Percentiles rank a stretch among this genome's conserved stretches.
Evolutionary conservation across 2,329 filamentous ascomycete species (phyloP).

Genomic region (Byssochlamys sp.): DNA sequence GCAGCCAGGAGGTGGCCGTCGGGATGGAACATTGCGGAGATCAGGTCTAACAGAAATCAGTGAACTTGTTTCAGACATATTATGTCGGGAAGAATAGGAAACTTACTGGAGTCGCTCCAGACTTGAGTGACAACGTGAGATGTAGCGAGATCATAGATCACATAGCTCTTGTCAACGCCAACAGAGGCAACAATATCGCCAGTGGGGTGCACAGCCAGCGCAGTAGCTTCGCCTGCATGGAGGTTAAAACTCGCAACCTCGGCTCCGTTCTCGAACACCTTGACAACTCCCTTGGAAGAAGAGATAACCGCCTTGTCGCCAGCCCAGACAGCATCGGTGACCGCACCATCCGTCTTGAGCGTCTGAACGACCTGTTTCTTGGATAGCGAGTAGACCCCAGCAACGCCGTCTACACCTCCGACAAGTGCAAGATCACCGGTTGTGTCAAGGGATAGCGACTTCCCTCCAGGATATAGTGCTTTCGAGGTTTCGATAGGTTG

Average conservation of each 20-base stretch:
- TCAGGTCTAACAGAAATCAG: slow-evolving; percentile 49
- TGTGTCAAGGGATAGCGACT: slow-evolving; percentile 48
- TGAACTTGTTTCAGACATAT: background rate
- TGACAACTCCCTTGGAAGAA: slow-evolving; percentile 66
- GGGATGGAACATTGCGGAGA: slow-evolving; percentile 78
- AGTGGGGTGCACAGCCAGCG: slow-evolving; percentile 70
- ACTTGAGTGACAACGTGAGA: slow-evolving; percentile 65
- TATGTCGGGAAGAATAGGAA: slow-evolving; percentile 1
- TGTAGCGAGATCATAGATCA: slow-evolving; percentile 69
- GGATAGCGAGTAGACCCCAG: slow-evolving; percentile 68
- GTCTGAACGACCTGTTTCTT: slow-evolving; percentile 65
- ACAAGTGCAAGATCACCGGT: slow-evolving; percentile 60
- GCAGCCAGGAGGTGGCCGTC: slow-evolving; percentile 90
- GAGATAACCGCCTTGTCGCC: slow-evolving; percentile 61
- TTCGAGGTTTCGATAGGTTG: slow-evolving; percentile 46
- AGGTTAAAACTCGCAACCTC: slow-evolving; percentile 63
- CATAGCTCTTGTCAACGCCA: slow-evolving; percentile 82
- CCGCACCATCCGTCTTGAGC: slow-evolving; percentile 53
- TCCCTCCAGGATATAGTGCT: slow-evolving; percentile 50
- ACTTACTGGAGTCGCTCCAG: slow-evolving; percentile 69
- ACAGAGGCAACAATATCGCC: slow-evolving; percentile 76
- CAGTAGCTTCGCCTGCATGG: slow-evolving; percentile 73
- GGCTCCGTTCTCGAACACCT: slow-evolving; percentile 64
- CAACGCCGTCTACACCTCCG: slow-evolving; percentile 63
- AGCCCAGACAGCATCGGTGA: slow-evolving; percentile 54